Percentiles rank a stretch among this genome's conserved stretches.
Conservation (phyloP, 2,329 filamentous ascomycete genomes). For the Cryoendolithus antarcticus region DNA sequence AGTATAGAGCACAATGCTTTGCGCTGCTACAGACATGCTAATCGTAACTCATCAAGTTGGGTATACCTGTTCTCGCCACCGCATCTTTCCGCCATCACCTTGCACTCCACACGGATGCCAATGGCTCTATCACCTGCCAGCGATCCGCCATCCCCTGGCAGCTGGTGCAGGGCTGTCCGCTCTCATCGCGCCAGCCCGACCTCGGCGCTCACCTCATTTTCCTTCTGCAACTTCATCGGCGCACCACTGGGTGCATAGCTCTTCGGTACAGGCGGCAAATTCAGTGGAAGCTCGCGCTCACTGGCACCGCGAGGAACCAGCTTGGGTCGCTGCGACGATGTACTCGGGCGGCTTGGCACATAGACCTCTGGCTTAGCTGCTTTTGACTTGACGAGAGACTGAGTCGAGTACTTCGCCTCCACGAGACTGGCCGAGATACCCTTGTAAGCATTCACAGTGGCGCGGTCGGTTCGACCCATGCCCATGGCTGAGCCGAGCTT, state of each 20-base stretch:
- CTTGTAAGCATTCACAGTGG: neutral
- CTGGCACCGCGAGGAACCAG: conserved; percentile 21
- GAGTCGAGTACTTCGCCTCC: neutral
- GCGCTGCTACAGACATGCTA: too few species aligned
- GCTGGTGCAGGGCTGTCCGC: too few species aligned
- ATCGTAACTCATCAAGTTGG: too few species aligned
- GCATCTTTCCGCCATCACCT: too few species aligned
- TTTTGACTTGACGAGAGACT: neutral
- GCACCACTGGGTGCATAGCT: conserved; percentile 4
- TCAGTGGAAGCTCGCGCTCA: conserved; percentile 20
- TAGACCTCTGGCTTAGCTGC: neutral
- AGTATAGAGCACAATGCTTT: too few species aligned
- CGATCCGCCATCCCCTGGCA: too few species aligned
- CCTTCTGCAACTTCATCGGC: neutral
- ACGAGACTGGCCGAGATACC: neutral
- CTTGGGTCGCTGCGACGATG: conserved; percentile 7
- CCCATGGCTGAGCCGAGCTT: neutral
- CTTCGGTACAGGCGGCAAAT: conserved; percentile 13
- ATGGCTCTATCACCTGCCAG: too few species aligned
- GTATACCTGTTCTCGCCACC: too few species aligned
- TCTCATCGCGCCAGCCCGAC: too few species aligned
- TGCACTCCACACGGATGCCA: too few species aligned
- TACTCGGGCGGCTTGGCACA: neutral
- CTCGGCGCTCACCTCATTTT: too few species aligned
- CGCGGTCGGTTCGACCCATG: neutral